phyloP scores from a whole-genome alignment of 2,329 filamentous ascomycete genomes.

The Chalaropsis ovoidea region DNA sequence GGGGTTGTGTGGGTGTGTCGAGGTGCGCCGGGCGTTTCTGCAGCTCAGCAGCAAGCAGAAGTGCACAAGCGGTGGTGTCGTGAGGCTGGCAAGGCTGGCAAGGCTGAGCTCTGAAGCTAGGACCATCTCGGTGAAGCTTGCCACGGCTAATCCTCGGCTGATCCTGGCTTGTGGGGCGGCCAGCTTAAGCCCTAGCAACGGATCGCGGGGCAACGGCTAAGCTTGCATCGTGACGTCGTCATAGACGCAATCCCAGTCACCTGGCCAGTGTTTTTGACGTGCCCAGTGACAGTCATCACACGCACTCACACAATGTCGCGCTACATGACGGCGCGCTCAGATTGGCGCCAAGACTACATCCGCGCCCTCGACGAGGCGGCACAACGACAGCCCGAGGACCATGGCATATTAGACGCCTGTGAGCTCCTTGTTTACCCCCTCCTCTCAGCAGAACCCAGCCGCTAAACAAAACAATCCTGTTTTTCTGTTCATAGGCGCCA shows the following conservation, averaged over 20 bases:
- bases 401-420: constrained; percentile 72
- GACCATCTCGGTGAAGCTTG: neutral
- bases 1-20: neutral
- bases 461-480: neutral
- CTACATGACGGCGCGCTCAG: constrained; percentile 28
- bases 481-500: constrained; percentile 42
- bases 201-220: neutral
- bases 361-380: constrained; percentile 62
- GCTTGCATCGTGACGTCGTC: neutral
- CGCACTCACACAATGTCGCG: constrained; percentile 19
- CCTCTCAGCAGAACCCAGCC: neutral
- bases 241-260: no score
- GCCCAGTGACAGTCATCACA: neutral
- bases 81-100: neutral
- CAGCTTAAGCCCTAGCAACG: neutral
- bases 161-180: neutral
- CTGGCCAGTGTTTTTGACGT: no score
- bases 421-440: constrained; percentile 30
- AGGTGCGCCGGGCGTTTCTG: neutral
- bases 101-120: neutral
- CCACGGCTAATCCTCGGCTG: constrained; percentile 16
- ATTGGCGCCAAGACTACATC: constrained; percentile 76
- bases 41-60: neutral
- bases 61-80: neutral
- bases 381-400: constrained; percentile 51